Evolutionary conservation across 257 asterid species (phyloP), one percentile per base, ranked within the genome.

Genomic region (Solanum bukasovii): DNA sequence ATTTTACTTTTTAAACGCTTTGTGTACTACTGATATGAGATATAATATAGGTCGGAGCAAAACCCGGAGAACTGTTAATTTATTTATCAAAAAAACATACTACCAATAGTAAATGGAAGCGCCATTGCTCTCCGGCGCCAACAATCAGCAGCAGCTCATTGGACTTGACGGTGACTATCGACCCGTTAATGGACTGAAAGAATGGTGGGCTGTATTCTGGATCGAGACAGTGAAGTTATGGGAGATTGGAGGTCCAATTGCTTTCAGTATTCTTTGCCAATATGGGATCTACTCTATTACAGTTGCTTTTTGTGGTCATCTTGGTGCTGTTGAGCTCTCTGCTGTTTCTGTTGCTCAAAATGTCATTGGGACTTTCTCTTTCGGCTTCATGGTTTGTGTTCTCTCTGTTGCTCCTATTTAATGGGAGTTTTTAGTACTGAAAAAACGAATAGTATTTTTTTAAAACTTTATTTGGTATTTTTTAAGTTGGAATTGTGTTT

Each of bases 221-320:
- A 89, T 91, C 9, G 98, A 95, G 81, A 92, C 98, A 1, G 88
- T 65, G n/a, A 94, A 94, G 89, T 84, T 94, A 4, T 94, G 98
- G 98, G 84, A 85, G 18, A 93, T 95, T 0, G 96, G 95, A 1
- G 96, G 94, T 0, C 98, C 95, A 2, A 95, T 95, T 18, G 96
- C 96, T 23, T 89, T 95, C 6, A 96, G 90, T 85, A 92, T 95
- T 59, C 40, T 94, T 8, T 95, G 98, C 9, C 95, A 94, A 88
- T 95, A 65, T 42, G 93, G 92, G 20, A 90, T 68, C 68, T 85
- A 65, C 83, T 73, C 95, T 9, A 92, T 92, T 23, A 90, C 97
- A 12, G 90, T 88, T 74, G 88, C 95, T 31, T 95, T 93, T 88
- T 96, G 93, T 83, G 98, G 98, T 23, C 98, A 95, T 56, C 91